A percentile compares a stretch with the other conserved stretches of the same genome.
These are phyloP conservation scores for Fusarium beomiforme DNA, from an alignment of 2,329 filamentous ascomycete genomes.

Conservation along the genomic window DNA sequence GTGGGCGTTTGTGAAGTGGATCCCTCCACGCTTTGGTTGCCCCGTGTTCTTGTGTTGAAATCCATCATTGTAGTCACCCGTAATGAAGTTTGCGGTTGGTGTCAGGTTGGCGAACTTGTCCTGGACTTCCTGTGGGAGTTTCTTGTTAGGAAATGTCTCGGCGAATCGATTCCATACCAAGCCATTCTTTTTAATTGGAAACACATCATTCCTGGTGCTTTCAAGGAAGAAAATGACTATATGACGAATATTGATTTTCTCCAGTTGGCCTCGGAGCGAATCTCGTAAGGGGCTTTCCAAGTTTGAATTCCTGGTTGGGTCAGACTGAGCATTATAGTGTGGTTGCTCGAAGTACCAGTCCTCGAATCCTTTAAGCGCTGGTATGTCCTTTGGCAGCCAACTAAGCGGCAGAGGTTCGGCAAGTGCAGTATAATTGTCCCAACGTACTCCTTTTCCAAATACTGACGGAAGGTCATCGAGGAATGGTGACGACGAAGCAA, in stretches of 20 bases:
- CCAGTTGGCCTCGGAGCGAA: constrained; percentile 36
- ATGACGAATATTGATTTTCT: constrained; percentile 51
- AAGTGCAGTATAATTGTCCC: constrained; percentile 45
- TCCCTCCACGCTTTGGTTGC: constrained; percentile 46
- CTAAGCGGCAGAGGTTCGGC: constrained; percentile 21
- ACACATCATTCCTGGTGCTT: constrained; percentile 56
- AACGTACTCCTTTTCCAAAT: constrained; percentile 36
- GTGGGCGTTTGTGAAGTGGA: constrained; percentile 52
- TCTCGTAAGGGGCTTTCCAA: constrained; percentile 45
- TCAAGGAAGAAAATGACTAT: constrained; percentile 56
- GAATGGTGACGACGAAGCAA: constrained; percentile 41
- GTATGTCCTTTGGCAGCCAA: constrained; percentile 41
- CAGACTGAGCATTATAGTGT: constrained; percentile 49
- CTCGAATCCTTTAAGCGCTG: constrained; percentile 30
- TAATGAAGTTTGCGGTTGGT: constrained; percentile 46
- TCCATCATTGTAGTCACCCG: constrained; percentile 49
- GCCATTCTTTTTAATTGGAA: constrained; percentile 53
- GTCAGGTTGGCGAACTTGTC: constrained; percentile 43
- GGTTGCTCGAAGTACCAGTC: constrained; percentile 42
- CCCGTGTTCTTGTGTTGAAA: constrained; percentile 35
- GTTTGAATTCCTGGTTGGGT: constrained; percentile 54
- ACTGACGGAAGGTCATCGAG: constrained; percentile 38
- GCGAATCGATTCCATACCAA: constrained; percentile 48
- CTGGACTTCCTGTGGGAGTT: constrained; percentile 46
- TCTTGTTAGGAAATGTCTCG: constrained; percentile 43